Percentiles rank a stretch among this genome's conserved stretches.
Conservation (phyloP, 306 rosid species). For the Glycine soja region DNA sequence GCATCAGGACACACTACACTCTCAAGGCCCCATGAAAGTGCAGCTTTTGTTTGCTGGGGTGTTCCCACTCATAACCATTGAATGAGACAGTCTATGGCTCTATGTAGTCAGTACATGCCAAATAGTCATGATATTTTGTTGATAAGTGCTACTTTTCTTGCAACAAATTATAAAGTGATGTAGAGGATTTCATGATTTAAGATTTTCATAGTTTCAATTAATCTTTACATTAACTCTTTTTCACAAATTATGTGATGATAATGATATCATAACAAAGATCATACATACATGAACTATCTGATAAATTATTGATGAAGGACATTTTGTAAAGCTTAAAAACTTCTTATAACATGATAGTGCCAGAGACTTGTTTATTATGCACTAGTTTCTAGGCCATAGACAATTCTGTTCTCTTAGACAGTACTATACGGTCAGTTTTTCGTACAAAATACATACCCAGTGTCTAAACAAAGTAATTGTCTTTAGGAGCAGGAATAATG, state of each 20-base stretch:
- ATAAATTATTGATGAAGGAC: neutral
- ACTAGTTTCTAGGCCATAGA: neutral
- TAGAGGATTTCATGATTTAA: neutral
- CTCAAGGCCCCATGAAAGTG: slow-evolving; percentile 56
- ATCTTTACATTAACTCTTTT: neutral
- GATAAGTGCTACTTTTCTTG: slow-evolving; percentile 31
- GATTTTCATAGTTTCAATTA: neutral
- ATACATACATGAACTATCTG: neutral
- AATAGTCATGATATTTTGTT: slow-evolving; percentile 27
- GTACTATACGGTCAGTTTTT: neutral
- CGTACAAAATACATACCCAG: slow-evolving; percentile 3
- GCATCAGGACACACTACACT: slow-evolving; percentile 46
- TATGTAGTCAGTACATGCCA: slow-evolving; percentile 36
- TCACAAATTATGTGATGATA: no score
- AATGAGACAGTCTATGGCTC: slow-evolving; percentile 13
- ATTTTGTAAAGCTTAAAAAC: neutral
- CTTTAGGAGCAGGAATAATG: neutral
- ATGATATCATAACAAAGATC: neutral
- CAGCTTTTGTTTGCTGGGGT: slow-evolving; percentile 56
- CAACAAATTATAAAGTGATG: neutral
- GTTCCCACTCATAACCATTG: slow-evolving; percentile 51
- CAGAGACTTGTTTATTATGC: neutral
- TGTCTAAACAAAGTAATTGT: slow-evolving; percentile 18
- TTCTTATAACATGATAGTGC: no score
- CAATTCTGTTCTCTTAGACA: neutral